phyloP scores from a whole-genome alignment of 2,329 filamentous ascomycete species.

The Epicoccum nigrum region DNA sequence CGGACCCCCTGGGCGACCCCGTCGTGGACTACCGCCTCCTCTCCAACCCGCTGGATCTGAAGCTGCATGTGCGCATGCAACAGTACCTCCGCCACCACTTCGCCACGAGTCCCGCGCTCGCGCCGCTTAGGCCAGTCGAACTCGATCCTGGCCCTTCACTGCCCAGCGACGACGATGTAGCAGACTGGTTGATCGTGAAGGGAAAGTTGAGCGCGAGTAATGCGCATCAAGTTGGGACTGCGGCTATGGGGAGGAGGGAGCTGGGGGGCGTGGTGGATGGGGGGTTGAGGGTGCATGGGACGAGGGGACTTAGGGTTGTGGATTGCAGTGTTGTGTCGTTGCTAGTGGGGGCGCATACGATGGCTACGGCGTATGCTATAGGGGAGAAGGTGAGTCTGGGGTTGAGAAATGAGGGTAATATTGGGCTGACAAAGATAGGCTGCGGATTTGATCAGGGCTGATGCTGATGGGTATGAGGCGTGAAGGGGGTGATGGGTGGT shows the following conservation, averaged over 20 bases:
- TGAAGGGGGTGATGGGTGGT: no score
- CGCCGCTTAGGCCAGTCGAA: conserved; percentile 33
- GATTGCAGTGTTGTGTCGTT: conserved; percentile 33
- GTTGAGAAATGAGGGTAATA: not conserved
- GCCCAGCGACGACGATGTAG: conserved; percentile 24
- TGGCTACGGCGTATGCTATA: conserved; percentile 32
- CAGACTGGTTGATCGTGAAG: conserved; percentile 12
- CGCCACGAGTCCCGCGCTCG: conserved; percentile 11
- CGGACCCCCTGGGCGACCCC: conserved; percentile 31
- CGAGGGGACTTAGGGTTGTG: conserved; percentile 28
- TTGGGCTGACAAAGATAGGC: conserved; percentile 1
- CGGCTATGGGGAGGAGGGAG: conserved; percentile 30
- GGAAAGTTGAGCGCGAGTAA: conserved; percentile 12
- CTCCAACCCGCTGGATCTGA: conserved; percentile 37
- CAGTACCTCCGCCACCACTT: conserved; percentile 15
- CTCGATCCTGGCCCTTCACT: conserved; percentile 27
- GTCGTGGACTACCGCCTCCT: conserved; percentile 39
- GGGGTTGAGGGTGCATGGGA: conserved; percentile 28
- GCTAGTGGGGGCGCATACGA: conserved; percentile 27
- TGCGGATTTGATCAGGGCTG: conserved; percentile 30
- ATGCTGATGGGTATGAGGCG: no score
- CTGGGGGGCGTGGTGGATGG: conserved; percentile 25
- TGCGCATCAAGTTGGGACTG: conserved; percentile 24
- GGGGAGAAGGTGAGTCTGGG: conserved; percentile 24
- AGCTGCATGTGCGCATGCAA: conserved; percentile 26